phyloP scores from a whole-genome alignment of 1,284 basidiomycete species.

The Anthracocystis walkeri region DNA sequence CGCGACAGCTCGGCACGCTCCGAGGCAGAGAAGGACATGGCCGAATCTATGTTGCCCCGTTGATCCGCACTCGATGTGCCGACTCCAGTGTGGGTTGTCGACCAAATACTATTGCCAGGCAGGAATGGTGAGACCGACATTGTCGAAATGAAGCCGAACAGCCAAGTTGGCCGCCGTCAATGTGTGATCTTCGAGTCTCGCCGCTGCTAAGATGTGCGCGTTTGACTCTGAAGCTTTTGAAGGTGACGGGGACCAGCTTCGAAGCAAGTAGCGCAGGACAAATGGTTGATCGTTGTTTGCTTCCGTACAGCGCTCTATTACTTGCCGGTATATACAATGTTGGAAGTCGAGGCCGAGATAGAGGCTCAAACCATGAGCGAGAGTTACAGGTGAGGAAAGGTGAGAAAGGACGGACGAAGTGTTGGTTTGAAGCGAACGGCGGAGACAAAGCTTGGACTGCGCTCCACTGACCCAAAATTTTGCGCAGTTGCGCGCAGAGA shows the following conservation, averaged over 20 bases:
- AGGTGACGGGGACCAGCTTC: too few relatives aligned
- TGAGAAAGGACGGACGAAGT: not conserved
- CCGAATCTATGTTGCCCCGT: conserved; percentile 9
- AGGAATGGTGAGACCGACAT: conserved; percentile 52
- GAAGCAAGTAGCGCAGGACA: not conserved
- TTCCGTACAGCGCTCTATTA: not conserved
- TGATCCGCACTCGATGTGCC: conserved; percentile 11
- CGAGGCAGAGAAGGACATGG: conserved; percentile 1
- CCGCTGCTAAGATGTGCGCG: not conserved
- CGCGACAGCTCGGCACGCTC: conserved; percentile 25
- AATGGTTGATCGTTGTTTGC: not conserved
- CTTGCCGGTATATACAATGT: not conserved
- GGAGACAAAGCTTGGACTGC: not conserved
- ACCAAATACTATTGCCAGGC: conserved; percentile 51
- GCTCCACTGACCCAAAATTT: conserved; percentile 6
- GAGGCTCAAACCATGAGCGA: conserved; percentile 3
- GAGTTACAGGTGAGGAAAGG: not conserved
- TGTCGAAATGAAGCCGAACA: not conserved
- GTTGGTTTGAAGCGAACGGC: not conserved
- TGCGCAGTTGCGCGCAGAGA: not conserved
- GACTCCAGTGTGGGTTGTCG: conserved; percentile 16
- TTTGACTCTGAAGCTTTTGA: not conserved
- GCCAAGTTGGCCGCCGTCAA: not conserved
- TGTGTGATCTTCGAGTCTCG: not conserved
- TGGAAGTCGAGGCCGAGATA: not conserved